Conservation (phyloP, 2,329 filamentous ascomycete species). For the Plenodomus biglobosus region DNA sequence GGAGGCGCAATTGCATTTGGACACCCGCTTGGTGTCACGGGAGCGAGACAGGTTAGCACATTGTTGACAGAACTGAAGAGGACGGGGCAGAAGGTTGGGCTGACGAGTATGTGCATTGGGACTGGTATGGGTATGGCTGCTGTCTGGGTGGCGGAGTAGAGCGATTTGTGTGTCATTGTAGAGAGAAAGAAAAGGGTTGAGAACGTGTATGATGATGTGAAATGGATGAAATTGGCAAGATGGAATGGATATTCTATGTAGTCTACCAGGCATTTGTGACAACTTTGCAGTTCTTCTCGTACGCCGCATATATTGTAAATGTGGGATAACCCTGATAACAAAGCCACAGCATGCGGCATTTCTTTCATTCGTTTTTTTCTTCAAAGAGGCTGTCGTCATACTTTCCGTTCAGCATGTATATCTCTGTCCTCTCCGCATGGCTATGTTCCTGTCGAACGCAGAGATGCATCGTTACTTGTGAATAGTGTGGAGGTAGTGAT, state of each 20-base stretch:
- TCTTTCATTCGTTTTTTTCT: no score
- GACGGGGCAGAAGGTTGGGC: constrained; percentile 79
- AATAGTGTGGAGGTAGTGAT: background rate
- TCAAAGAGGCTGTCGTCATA: no score
- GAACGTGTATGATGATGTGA: background rate
- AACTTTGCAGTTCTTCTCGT: background rate
- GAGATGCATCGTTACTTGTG: no score
- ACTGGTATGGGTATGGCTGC: constrained; percentile 97
- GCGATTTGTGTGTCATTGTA: background rate
- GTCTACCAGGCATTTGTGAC: background rate
- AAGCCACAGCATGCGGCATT: no score
- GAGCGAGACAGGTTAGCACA: constrained; percentile 89
- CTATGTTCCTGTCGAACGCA: no score
- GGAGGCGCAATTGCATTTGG: constrained; percentile 95
- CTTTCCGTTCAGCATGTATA: no score
- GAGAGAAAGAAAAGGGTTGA: no score
- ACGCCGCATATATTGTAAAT: no score
- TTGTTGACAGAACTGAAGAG: constrained; percentile 86
- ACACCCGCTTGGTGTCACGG: constrained; percentile 92
- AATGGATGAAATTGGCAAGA: background rate
- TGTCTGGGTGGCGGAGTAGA: constrained; percentile 90
- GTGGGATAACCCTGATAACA: no score
- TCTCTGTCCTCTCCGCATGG: no score
- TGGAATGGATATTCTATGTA: background rate
- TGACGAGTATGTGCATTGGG: constrained; percentile 95